Conservation (phyloP, 2,329 filamentous ascomycete species). For the Alternaria panax region DNA sequence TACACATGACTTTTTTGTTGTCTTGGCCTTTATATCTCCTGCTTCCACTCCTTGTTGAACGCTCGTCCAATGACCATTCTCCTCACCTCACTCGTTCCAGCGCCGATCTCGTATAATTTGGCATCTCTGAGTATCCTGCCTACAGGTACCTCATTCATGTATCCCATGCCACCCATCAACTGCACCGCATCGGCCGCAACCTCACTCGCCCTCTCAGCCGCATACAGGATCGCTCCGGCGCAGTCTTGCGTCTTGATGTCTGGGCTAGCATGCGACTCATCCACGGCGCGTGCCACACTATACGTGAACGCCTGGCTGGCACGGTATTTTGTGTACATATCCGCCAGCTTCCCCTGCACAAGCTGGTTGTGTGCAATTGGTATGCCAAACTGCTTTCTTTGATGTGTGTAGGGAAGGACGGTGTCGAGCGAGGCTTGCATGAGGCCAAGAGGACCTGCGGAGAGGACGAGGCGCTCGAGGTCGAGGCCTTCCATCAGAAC, state of each 20-base stretch:
- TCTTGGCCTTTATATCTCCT: constrained; percentile 22
- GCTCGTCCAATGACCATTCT: constrained; percentile 92
- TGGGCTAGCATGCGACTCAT: constrained; percentile 61
- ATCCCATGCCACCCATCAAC: constrained; percentile 92
- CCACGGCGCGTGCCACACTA: constrained; percentile 77
- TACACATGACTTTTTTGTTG: not conserved
- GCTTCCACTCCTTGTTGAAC: constrained; percentile 82
- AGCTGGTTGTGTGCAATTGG: constrained; percentile 94
- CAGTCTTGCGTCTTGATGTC: constrained; percentile 85
- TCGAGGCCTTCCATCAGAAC: constrained; percentile 98
- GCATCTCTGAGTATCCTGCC: constrained; percentile 81
- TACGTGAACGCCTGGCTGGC: constrained; percentile 89
- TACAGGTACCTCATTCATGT: constrained; percentile 92
- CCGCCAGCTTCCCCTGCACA: constrained; percentile 88
- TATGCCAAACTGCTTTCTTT: constrained; percentile 83
- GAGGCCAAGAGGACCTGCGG: constrained; percentile 86
- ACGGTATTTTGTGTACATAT: constrained; percentile 96
- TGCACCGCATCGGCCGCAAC: constrained; percentile 88
- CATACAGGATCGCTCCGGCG: constrained; percentile 91
- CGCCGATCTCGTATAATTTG: constrained; percentile 94
- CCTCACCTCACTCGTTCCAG: constrained; percentile 91
- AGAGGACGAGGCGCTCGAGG: constrained; percentile 89
- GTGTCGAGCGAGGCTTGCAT: constrained; percentile 94
- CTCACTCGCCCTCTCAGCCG: constrained; percentile 88
- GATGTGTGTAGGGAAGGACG: constrained; percentile 86